phyloP scores from a whole-genome alignment of 2,329 filamentous ascomycete genomes.

The Talaromyces islandicus region DNA sequence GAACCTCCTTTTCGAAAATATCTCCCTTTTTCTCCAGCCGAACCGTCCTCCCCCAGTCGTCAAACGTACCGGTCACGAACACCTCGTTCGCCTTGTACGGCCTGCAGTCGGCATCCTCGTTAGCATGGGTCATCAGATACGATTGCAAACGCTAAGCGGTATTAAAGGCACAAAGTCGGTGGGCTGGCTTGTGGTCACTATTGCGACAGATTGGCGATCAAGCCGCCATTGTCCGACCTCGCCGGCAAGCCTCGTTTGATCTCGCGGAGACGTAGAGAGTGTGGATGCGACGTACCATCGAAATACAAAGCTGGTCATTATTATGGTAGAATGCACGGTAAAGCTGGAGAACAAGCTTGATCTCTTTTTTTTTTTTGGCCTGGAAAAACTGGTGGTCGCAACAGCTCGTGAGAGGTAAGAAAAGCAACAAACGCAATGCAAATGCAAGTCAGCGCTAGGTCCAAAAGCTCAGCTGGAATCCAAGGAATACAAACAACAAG shows the following conservation, averaged over 20 bases:
- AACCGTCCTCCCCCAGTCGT: conserved; percentile 85
- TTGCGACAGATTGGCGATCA: neutral
- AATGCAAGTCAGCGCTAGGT: neutral
- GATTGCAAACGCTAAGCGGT: neutral
- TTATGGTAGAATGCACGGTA: neutral
- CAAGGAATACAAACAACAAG: neutral
- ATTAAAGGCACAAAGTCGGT: no score
- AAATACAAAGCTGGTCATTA: conserved; percentile 32
- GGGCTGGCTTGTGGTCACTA: neutral
- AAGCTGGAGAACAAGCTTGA: neutral
- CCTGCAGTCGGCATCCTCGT: conserved; percentile 49
- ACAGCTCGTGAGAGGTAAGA: neutral
- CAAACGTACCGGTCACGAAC: conserved; percentile 92
- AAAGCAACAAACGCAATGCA: neutral
- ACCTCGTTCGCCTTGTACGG: conserved; percentile 77
- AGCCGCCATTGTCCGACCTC: neutral
- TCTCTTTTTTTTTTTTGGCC: neutral
- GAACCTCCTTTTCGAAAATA: conserved; percentile 73
- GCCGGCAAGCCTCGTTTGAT: neutral
- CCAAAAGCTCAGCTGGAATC: neutral
- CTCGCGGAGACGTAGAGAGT: neutral
- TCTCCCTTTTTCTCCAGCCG: conserved; percentile 71
- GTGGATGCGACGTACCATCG: conserved; percentile 26
- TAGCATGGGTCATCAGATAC: neutral
- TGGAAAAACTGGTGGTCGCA: neutral